These are phyloP conservation scores for Apiotrichum porosum DNA, from an alignment of 1,284 basidiomycete species.

Conservation along the genomic window DNA sequence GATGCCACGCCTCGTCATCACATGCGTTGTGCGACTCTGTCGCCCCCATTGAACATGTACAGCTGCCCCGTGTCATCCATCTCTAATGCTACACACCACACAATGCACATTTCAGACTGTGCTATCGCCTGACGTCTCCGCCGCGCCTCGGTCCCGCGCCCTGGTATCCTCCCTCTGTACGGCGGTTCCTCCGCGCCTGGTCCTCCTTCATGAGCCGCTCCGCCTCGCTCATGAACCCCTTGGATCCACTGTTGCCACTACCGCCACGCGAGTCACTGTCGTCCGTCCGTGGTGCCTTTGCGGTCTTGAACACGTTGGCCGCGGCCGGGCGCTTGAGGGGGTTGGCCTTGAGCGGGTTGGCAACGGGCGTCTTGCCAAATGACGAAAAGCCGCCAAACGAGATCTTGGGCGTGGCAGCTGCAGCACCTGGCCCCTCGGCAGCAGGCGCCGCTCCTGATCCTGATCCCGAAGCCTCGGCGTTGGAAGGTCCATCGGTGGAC, in stretches of 20 bases:
- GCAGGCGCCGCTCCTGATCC: neutral
- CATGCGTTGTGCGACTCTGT: too few species aligned
- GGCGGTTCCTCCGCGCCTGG: slow-evolving; percentile 63
- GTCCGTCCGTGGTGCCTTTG: slow-evolving; percentile 50
- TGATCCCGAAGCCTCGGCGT: slow-evolving; percentile 8
- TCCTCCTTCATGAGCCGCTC: slow-evolving; percentile 81
- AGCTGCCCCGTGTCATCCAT: too few species aligned
- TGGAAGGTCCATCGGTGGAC: too few species aligned
- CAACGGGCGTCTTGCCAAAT: neutral
- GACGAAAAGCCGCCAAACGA: slow-evolving; percentile 6
- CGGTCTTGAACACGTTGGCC: slow-evolving; percentile 62
- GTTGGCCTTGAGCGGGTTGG: slow-evolving; percentile 19
- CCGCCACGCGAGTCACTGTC: slow-evolving; percentile 22
- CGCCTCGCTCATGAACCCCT: slow-evolving; percentile 64
- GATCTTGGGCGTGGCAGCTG: slow-evolving; percentile 10
- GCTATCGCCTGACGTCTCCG: too few species aligned
- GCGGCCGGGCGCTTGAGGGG: slow-evolving; percentile 50
- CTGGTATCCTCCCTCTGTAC: slow-evolving; percentile 10
- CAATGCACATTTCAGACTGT: too few species aligned
- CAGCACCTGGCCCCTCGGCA: too few species aligned
- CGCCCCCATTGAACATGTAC: too few species aligned
- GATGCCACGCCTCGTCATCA: too few species aligned
- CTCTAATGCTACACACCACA: too few species aligned
- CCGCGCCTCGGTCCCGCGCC: slow-evolving; percentile 7
- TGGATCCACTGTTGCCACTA: slow-evolving; percentile 53